Evolutionary conservation across 2,329 filamentous ascomycete species (phyloP), one percentile per base, ranked within the genome.

Genomic region (Ophiostoma sp.): DNA sequence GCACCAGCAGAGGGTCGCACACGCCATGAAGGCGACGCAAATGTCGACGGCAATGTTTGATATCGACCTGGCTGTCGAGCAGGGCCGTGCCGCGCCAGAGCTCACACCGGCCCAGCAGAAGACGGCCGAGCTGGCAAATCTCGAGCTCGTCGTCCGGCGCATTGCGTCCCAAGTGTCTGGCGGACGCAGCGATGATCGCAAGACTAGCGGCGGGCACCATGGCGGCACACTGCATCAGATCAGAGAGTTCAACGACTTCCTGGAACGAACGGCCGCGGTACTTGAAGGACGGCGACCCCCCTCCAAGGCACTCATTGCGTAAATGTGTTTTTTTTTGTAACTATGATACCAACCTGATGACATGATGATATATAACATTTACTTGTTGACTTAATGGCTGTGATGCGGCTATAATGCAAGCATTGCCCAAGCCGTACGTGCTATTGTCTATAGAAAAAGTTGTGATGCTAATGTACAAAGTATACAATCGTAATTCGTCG

Each of bases 21-120:
- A 83, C 70, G 81, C 84, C 69, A 78, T 84, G 77, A 80, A 83
- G 72, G 82, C 84, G 72, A 80, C 87, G 17, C 80, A 82, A 11
- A 79, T 88, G 20, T 90, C 88, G 23, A 81, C 83, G 3, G 77
- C 83, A 7, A 85, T 89, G 82, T 84, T 89, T 73, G 85, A 89
- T 71, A 83, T 90, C 70, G 87, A 89, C 68, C 77, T 89, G 23
- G 86, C 84, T 0, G 80, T 80, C 11, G 80, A 79, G 70, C 77
- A 77, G 68, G 79, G 78, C 13, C 76, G 81, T 4, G 82, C 82
- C 33, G 84, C 83, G 1, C 79, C 83, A 0, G 81, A 84, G 33
- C 77, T 85, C 13, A 66, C 71, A 17, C 76, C 79, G 1, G 80
- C 81, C 17, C 81, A 81, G 72, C 79, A 84, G 73, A 84, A 84